Base-by-base conservation (phyloP, 2,329 filamentous ascomycete genomes). In the Penicillium sp. region DNA sequence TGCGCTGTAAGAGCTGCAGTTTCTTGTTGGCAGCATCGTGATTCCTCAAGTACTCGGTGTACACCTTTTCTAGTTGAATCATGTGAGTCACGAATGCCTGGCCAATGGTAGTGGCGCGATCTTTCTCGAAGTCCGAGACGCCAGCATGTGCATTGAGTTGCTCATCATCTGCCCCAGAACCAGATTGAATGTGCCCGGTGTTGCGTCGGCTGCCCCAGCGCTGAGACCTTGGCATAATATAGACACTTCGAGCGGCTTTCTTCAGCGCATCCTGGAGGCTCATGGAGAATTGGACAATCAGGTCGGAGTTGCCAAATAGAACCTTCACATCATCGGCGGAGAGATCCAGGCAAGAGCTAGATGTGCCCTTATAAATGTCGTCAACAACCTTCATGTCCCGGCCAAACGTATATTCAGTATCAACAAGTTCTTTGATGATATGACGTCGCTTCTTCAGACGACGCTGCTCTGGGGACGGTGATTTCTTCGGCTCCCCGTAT, bases 331-430 rank as follows among this genome's bases (percentile, higher is more conserved):
- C 95, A 56, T 92, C 88, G 37, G 81, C 75, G 38, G 87, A 88
- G 25, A 96, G 80, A 55, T 89, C 83, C 7, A 89, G 83, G 48
- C 88, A 90, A 9, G 87, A 87, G 58, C 87, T 84, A 1, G 89
- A 88, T 0, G 93, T 97, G 38, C 89, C 90, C 70, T 95, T 95
- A 77, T 97, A 98, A 47, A 98, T 97, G 65, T 97, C 91, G 64
- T 95, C 89, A 2, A 95, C 87, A 46, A 98, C 92, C 67, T 91
- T 95, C 89, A 98, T 92, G 67, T 98, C 93, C 56, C 89, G 83
- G 49, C 95, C 84, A 70, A 95, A 97, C 5, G 86, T 84, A 42
- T 89, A 84, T 67, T 98, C 93, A 0, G 93, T 98, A 63, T 96
- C 90, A 40, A 96, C 81, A 32, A 98, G 76, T 69, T 98, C 93